Evolutionary conservation across 2,329 filamentous ascomycete species (phyloP), one percentile per base, ranked within the genome.

Genomic region (Cordyceps fumosorosea): DNA sequence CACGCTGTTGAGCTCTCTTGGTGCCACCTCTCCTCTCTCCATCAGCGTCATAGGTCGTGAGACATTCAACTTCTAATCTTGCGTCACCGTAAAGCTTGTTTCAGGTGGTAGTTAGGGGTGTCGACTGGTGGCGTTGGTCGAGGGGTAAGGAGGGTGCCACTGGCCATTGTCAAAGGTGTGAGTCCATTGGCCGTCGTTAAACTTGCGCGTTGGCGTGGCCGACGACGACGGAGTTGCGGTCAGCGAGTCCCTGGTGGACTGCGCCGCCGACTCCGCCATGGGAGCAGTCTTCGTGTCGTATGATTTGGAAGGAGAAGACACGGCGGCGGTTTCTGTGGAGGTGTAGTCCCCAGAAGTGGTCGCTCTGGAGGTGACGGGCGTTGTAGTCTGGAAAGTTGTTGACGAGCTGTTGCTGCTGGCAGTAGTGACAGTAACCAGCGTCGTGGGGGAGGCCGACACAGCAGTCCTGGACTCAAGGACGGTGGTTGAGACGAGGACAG

Each of bases 101-200:
- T 45, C 50, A 47, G 22, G n/a, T 8, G 14, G n/a, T 45, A 11
- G 22, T 47, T 7, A 53, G 5, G 1, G 4, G 22, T 50, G 42
- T 29, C 26, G 42, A 22, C 22, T 64, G 2, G 78, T 79, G 57
- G 68, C 73, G 64, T 79, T 81, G 76, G 76, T 79, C 0, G 76
- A 50, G 3, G 77, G 76, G 60, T 80, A 81, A 0, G 73, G 73
- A 3, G 78, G 78, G 62, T 78, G 77, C 80, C 79, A 81, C 56
- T 69, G 69, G 20, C 79, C 78, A 59, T 81, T 66, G 61, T 81
- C 78, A 47, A 75, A 71, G 14, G 72, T 72, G 48, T 75, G 70
- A 18, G 72, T 73, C 40, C 59, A 61, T 16, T 61, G 59, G 20
- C 59, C 51, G 44, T 61, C 59, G 42, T 54, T 18, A 7, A 26